These are phyloP conservation scores for Colletotrichum abscissum DNA, from an alignment of 2,329 filamentous ascomycete genomes.

Conservation along the genomic window DNA sequence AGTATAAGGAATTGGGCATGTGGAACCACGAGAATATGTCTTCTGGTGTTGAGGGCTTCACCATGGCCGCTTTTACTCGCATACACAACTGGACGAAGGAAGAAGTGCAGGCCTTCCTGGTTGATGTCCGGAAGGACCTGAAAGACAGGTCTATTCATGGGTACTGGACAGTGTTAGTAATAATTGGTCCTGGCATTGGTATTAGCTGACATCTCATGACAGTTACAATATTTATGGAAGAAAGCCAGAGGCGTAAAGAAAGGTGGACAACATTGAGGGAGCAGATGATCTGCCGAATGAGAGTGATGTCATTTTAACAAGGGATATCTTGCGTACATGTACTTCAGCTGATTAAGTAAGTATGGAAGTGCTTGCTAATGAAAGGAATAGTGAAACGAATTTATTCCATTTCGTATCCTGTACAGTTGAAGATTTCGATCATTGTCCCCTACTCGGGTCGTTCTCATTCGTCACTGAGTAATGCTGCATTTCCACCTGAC, in stretches of 20 bases:
- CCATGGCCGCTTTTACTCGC: slow-evolving; percentile 50
- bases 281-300: too few species aligned
- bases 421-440: too few species aligned
- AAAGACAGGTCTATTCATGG: slow-evolving; percentile 47
- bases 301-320: too few species aligned
- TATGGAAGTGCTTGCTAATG: too few species aligned
- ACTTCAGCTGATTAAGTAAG: too few species aligned
- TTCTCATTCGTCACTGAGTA: neutral
- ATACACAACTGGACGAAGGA: slow-evolving; percentile 46
- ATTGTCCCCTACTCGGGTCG: too few species aligned
- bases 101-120: slow-evolving; percentile 47
- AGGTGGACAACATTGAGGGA: neutral
- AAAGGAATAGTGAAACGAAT: too few species aligned
- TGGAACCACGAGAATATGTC: slow-evolving; percentile 47
- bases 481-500: neutral
- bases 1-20: slow-evolving; percentile 57
- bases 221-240: neutral
- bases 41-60: slow-evolving; percentile 47
- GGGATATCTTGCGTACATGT: too few species aligned
- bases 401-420: too few species aligned
- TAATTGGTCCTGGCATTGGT: neutral
- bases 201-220: neutral
- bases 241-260: neutral
- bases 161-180: slow-evolving; percentile 50
- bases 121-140: slow-evolving; percentile 46